Percentiles rank a stretch among this genome's conserved stretches.
These are phyloP conservation scores for Colletotrichum sp. DNA, from an alignment of 2,329 filamentous ascomycete genomes.

Conservation along the genomic window DNA sequence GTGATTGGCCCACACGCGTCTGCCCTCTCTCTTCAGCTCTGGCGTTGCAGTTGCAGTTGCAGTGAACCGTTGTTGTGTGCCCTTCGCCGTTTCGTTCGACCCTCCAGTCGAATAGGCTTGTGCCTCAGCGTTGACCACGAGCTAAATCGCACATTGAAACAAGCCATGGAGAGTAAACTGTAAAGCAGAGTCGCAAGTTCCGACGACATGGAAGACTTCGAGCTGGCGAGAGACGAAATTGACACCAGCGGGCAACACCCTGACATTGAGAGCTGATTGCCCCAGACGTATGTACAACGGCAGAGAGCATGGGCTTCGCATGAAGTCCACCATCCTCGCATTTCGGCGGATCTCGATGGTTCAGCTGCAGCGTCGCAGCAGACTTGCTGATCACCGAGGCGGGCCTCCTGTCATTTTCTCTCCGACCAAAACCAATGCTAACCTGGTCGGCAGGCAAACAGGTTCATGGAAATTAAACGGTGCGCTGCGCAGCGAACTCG, in stretches of 20 bases:
- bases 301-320: neutral
- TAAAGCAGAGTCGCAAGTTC: neutral
- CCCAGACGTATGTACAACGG: neutral
- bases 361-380: conserved; percentile 8
- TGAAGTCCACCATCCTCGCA: neutral
- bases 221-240: neutral
- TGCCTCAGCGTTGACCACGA: neutral
- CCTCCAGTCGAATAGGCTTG: neutral
- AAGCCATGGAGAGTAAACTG: neutral
- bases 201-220: neutral
- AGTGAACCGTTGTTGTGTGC: neutral
- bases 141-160: neutral
- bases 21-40: neutral
- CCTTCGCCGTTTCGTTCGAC: neutral
- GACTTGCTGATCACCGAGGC: conserved; percentile 4
- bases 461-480: neutral
- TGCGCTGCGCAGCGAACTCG: neutral
- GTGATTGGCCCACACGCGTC: neutral
- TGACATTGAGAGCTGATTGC: neutral
- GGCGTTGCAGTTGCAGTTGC: neutral
- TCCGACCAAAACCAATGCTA: neutral
- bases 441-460: neutral
- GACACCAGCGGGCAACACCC: neutral
- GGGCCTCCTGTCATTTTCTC: neutral
- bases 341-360: neutral